Percentiles rank a stretch among this genome's conserved stretches.
Evolutionary conservation across 805 yeast genomes (phyloP).

Genomic region (Candida pseudofarinosa): DNA sequence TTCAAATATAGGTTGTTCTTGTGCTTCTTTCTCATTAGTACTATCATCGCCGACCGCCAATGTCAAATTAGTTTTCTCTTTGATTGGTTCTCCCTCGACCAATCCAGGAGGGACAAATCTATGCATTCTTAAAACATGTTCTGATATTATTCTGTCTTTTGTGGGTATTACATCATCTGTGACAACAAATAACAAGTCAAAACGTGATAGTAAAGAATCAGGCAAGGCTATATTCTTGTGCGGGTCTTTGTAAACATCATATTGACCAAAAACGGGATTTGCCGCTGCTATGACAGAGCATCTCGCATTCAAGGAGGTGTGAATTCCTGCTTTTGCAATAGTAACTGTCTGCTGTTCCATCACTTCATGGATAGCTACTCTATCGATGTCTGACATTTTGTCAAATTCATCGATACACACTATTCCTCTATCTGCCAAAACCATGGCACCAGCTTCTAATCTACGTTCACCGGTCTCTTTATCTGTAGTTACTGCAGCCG

Average conservation of each 20-base stretch:
- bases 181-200: constrained; percentile 90
- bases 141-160: constrained; percentile 83
- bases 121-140: constrained; percentile 93
- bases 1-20: constrained; percentile 68
- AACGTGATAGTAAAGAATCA: constrained; percentile 93
- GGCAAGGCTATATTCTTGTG: constrained; percentile 96
- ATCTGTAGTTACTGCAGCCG: constrained; percentile 97
- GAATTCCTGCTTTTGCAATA: constrained; percentile 97
- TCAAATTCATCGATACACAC: constrained; percentile 99
- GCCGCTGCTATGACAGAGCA: constrained; percentile 98
- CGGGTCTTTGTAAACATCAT: constrained; percentile 93
- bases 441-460: constrained; percentile 99
- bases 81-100: constrained; percentile 88
- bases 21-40: constrained; percentile 38
- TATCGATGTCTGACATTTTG: constrained; percentile 93
- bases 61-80: constrained; percentile 68
- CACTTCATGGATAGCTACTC: constrained; percentile 98
- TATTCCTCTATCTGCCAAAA: constrained; percentile 92
- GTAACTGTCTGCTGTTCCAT: constrained; percentile 99
- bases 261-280: constrained; percentile 94
- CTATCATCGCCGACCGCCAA: constrained; percentile 75
- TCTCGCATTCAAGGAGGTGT: constrained; percentile 92
- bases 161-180: constrained; percentile 90
- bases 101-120: constrained; percentile 83
- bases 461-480: constrained; percentile 96